These are phyloP conservation scores for Endocalyx cinctus DNA, from an alignment of 2,329 filamentous ascomycete species.

Conservation along the genomic window DNA sequence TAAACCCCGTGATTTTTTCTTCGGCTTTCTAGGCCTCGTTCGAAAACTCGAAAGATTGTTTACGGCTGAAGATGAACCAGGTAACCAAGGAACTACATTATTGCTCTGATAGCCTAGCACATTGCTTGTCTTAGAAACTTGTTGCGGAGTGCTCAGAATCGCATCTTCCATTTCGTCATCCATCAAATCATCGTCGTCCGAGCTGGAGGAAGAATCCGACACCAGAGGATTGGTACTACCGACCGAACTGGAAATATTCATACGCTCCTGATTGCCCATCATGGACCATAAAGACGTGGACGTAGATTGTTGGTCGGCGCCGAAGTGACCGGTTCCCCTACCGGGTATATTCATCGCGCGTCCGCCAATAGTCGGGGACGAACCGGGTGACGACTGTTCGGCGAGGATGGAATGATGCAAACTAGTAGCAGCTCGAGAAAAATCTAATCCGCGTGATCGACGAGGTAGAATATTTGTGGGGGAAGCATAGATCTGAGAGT, in stretches of 20 bases:
- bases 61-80: constrained; percentile 63
- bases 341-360: constrained; percentile 59
- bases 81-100: constrained; percentile 55
- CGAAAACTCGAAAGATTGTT: constrained; percentile 80
- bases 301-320: constrained; percentile 62
- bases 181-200: constrained; percentile 65
- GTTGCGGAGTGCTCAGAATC: constrained; percentile 79
- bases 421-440: constrained; percentile 87
- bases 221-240: constrained; percentile 72
- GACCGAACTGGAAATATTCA: constrained; percentile 72
- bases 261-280: constrained; percentile 64
- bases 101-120: constrained; percentile 34
- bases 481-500: constrained; percentile 78
- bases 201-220: constrained; percentile 73
- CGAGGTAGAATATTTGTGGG: constrained; percentile 84
- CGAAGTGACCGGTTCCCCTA: constrained; percentile 45
- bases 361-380: constrained; percentile 77
- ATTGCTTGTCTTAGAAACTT: constrained; percentile 54
- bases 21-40: constrained; percentile 64
- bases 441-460: constrained; percentile 85
- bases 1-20: constrained; percentile 44
- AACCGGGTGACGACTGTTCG: constrained; percentile 82
- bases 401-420: constrained; percentile 93
- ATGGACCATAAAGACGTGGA: constrained; percentile 63
- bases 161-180: constrained; percentile 75